These are phyloP conservation scores for Metarhizium robertsii DNA, from an alignment of 2,329 filamentous ascomycete genomes.

Conservation along the genomic window DNA sequence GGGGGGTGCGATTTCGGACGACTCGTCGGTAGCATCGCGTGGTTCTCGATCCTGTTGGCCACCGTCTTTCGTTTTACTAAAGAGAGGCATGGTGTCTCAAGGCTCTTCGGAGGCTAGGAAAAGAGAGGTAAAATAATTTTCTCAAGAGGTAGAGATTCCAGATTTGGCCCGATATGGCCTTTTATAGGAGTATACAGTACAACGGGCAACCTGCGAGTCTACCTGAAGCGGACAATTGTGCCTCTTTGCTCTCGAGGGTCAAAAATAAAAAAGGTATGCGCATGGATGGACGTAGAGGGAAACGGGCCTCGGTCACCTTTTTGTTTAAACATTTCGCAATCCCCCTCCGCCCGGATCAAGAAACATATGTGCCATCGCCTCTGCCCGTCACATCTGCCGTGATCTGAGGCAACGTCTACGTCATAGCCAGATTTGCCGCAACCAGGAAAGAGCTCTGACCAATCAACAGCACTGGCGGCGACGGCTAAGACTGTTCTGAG, in stretches of 20 bases:
- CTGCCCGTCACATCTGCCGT: neutral
- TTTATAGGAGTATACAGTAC: too few species aligned
- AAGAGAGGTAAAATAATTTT: neutral
- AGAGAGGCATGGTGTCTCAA: slow-evolving; percentile 21
- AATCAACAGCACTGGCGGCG: neutral
- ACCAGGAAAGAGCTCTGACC: neutral
- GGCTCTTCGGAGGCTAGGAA: neutral
- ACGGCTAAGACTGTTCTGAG: neutral
- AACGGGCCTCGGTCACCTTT: neutral
- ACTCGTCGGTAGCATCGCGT: slow-evolving; percentile 13
- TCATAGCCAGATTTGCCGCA: neutral
- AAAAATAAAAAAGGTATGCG: neutral
- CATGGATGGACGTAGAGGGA: neutral
- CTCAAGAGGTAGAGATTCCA: too few species aligned
- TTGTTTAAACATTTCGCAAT: neutral
- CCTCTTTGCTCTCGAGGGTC: too few species aligned
- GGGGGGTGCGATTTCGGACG: slow-evolving; percentile 19
- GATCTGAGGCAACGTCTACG: neutral
- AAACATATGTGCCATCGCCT: neutral
- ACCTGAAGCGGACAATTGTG: too few species aligned
- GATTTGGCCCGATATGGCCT: too few species aligned
- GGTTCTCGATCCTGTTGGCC: slow-evolving; percentile 9
- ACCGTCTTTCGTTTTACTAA: slow-evolving; percentile 18
- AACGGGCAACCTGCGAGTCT: too few species aligned
- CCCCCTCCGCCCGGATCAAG: neutral